A percentile compares a stretch with the other conserved stretches of the same genome.
phyloP scores from a whole-genome alignment of 495 filamentous ascomycete genomes.

The Talaromyces adpressus region DNA sequence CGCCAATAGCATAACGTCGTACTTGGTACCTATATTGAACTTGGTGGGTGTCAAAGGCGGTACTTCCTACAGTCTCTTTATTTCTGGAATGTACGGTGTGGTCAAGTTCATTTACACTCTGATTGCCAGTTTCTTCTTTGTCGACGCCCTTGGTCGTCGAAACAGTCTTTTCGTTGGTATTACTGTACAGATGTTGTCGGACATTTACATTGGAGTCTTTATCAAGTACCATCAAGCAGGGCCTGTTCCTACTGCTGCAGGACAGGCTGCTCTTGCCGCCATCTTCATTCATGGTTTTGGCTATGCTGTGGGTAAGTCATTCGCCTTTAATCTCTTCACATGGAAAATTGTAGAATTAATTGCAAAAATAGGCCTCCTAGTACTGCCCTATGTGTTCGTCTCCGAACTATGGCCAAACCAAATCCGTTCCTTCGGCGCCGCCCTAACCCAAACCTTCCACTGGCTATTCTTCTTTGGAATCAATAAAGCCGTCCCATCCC shows the following conservation, averaged over 20 bases:
- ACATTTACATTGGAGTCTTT: slow-evolving; percentile 13
- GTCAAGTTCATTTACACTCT: slow-evolving; percentile 13
- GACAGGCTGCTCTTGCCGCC: slow-evolving; percentile 8
- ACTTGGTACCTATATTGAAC: slow-evolving; percentile 8
- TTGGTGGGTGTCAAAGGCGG: slow-evolving; percentile 9
- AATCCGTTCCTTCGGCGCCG: slow-evolving; percentile 19
- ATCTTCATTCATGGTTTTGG: slow-evolving; percentile 14
- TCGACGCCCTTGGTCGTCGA: slow-evolving; percentile 13
- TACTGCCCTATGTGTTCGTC: slow-evolving; percentile 16
- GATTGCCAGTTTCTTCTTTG: slow-evolving; percentile 13
- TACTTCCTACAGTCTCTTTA: slow-evolving; percentile 8
- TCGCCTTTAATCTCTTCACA: not conserved
- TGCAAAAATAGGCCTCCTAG: slow-evolving; percentile 10
- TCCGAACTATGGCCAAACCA: slow-evolving; percentile 17
- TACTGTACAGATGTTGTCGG: slow-evolving; percentile 6
- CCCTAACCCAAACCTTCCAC: slow-evolving; percentile 12
- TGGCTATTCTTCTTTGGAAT: slow-evolving; percentile 16
- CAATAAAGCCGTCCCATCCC: slow-evolving; percentile 10
- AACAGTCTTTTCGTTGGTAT: slow-evolving; percentile 13
- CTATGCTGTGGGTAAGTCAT: slow-evolving; percentile 10
- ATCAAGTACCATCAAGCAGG: slow-evolving; percentile 10
- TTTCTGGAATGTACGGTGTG: slow-evolving; percentile 11
- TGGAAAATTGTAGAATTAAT: not conserved
- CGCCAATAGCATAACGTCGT: slow-evolving; percentile 15
- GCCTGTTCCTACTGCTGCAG: not conserved